These are phyloP conservation scores for Nakaseomyces nivariensis DNA, from an alignment of 1,139 yeast genomes.

Conservation along the genomic window DNA sequence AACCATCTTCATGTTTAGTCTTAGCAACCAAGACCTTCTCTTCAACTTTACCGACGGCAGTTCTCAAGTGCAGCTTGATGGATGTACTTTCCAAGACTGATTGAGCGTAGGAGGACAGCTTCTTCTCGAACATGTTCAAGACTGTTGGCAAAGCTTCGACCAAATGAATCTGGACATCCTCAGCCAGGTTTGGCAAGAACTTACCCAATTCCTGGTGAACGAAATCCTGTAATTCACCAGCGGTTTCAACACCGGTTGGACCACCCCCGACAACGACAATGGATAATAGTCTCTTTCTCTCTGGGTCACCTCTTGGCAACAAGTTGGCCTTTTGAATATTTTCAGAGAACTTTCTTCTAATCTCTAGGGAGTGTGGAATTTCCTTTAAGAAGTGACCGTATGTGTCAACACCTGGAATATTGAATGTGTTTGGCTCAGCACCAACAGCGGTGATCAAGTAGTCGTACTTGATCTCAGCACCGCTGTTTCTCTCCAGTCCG, in stretches of 20 bases:
- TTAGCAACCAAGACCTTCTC: constrained; percentile 60
- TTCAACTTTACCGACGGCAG: constrained; percentile 82
- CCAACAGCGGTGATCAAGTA: constrained; percentile 77
- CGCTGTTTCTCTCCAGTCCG: constrained; percentile 29
- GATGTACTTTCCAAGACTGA: constrained; percentile 66
- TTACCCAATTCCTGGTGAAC: constrained; percentile 81
- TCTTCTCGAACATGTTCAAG: constrained; percentile 75
- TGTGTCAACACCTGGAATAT: constrained; percentile 71
- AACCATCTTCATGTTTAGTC: constrained; percentile 55
- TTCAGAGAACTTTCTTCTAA: constrained; percentile 66
- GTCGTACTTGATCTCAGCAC: constrained; percentile 45
- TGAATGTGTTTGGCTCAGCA: constrained; percentile 74
- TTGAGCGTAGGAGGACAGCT: constrained; percentile 79
- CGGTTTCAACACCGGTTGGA: constrained; percentile 85
- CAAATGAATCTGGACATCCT: constrained; percentile 72
- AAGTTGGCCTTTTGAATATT: constrained; percentile 66
- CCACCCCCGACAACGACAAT: constrained; percentile 88
- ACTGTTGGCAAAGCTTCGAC: constrained; percentile 89
- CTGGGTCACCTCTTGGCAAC: constrained; percentile 65
- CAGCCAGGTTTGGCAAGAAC: constrained; percentile 81
- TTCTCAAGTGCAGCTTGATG: constrained; percentile 69
- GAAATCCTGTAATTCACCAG: constrained; percentile 88
- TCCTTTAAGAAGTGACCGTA: constrained; percentile 80
- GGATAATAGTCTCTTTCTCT: constrained; percentile 62
- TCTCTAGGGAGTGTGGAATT: constrained; percentile 68